A percentile compares a stretch with the other conserved stretches of the same genome.
Conservation (phyloP, 208 protist genomes). For the Phytomonas sp. region DNA sequence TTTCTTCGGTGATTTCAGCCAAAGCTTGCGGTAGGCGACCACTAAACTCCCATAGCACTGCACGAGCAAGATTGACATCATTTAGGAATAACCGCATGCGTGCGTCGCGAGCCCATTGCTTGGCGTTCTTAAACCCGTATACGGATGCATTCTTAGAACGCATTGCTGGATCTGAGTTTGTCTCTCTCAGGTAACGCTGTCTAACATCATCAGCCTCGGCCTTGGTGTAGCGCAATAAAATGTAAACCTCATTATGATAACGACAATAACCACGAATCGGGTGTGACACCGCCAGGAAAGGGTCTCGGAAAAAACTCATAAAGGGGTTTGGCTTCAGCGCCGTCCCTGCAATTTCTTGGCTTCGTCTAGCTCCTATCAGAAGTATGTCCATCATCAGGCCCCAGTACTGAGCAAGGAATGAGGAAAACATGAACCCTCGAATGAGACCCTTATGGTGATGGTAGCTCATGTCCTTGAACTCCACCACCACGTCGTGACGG, state of each 20-base stretch:
- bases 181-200: slow-evolving; percentile 98
- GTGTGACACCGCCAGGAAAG: slow-evolving; percentile 94
- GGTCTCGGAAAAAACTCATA: slow-evolving; percentile 92
- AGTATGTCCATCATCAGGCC: slow-evolving; percentile 99
- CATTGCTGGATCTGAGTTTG: slow-evolving; percentile 96
- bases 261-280: slow-evolving; percentile 98
- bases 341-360: slow-evolving; percentile 97
- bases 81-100: slow-evolving; percentile 99
- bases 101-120: slow-evolving; percentile 98
- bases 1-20: slow-evolving; percentile 95
- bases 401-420: slow-evolving; percentile 99
- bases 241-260: slow-evolving; percentile 97
- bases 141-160: slow-evolving; percentile 97
- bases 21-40: slow-evolving; percentile 97
- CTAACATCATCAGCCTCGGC: slow-evolving; percentile 98
- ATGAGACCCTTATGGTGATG: slow-evolving; percentile 98
- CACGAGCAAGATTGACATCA: slow-evolving; percentile 99
- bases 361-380: slow-evolving; percentile 96
- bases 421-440: slow-evolving; percentile 99
- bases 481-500: slow-evolving; percentile 99
- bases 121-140: slow-evolving; percentile 99
- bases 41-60: slow-evolving; percentile 99
- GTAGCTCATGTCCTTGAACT: slow-evolving; percentile 99
- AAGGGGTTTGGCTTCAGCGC: slow-evolving; percentile 97
- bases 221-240: slow-evolving; percentile 96